Percentiles rank a stretch among this genome's conserved stretches.
phyloP scores from a whole-genome alignment of 495 filamentous ascomycete genomes.

The Aspergillus leporis region DNA sequence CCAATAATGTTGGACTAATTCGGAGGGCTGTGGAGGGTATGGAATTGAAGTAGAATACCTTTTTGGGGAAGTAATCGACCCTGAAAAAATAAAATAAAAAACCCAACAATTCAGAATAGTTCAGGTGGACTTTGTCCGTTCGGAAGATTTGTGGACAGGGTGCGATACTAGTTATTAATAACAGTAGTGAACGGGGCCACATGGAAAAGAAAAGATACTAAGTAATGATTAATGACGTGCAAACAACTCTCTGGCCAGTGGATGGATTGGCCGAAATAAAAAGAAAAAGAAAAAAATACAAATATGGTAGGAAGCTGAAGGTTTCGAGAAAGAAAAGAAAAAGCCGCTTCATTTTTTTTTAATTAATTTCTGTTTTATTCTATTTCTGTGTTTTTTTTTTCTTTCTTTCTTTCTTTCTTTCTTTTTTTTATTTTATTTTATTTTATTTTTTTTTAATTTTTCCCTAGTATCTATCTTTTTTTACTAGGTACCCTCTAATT shows the following conservation, averaged over 20 bases:
- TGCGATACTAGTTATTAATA: slow-evolving; percentile 23
- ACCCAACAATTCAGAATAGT: slow-evolving; percentile 2
- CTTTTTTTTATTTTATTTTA: slow-evolving; percentile 6
- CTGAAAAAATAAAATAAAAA: slow-evolving; percentile 20
- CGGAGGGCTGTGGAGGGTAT: slow-evolving; percentile 13
- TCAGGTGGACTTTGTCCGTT: slow-evolving; percentile 11
- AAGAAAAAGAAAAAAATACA: slow-evolving; percentile 9
- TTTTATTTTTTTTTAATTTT: slow-evolving; percentile 12
- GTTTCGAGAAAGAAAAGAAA: background rate
- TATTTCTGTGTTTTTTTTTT: background rate
- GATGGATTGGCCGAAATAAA: background rate
- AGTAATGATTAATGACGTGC: slow-evolving; percentile 15
- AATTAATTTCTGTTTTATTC: slow-evolving; percentile 8
- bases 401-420: slow-evolving; percentile 4
- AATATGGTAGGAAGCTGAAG: background rate
- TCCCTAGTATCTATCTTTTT: slow-evolving; percentile 17
- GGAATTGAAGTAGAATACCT: slow-evolving; percentile 8
- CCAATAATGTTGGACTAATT: slow-evolving; percentile 19
- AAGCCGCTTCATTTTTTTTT: no score
- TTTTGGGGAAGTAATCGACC: slow-evolving; percentile 7
- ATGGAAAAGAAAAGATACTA: slow-evolving; percentile 12
- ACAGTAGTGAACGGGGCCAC: slow-evolving; percentile 27
- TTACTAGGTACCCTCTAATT: background rate
- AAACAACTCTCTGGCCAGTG: slow-evolving; percentile 7
- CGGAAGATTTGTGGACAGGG: slow-evolving; percentile 27